Evolutionary conservation across 306 rosid species (phyloP).

Genomic region (Begonia loranthoides): DNA sequence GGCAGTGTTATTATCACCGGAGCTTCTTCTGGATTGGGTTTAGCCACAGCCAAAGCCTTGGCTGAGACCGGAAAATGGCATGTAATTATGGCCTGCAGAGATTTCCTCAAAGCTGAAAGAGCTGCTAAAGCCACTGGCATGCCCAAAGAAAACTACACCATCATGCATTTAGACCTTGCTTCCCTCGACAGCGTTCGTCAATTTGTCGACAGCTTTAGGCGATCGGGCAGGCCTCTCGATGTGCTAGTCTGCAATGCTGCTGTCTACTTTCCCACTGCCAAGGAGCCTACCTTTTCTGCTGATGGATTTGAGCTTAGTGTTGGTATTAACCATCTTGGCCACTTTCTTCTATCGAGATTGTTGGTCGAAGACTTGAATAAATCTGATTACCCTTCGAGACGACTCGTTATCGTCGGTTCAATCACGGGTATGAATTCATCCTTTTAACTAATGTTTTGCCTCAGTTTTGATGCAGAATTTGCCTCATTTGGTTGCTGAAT

Average conservation of each 20-base stretch:
- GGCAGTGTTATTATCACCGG: slow-evolving; percentile 86
- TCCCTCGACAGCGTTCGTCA: slow-evolving; percentile 91
- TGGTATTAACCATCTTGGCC: slow-evolving; percentile 94
- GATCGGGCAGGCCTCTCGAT: slow-evolving; percentile 57
- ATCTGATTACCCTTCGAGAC: slow-evolving; percentile 80
- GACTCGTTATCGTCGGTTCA: slow-evolving; percentile 89
- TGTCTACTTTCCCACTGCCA: slow-evolving; percentile 85
- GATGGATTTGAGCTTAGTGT: slow-evolving; percentile 96
- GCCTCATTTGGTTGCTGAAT: no score
- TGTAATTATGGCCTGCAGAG: slow-evolving; percentile 97
- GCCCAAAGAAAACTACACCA: slow-evolving; percentile 58
- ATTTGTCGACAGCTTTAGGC: slow-evolving; percentile 63
- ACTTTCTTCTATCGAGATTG: slow-evolving; percentile 81
- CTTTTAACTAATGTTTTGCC: no score
- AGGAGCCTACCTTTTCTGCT: slow-evolving; percentile 82
- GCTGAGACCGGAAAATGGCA: slow-evolving; percentile 99
- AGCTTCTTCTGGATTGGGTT: slow-evolving; percentile 93
- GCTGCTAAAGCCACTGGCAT: slow-evolving; percentile 93
- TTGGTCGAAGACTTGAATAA: slow-evolving; percentile 65
- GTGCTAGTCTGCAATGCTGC: slow-evolving; percentile 94
- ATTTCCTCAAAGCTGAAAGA: slow-evolving; percentile 89
- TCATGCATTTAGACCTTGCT: slow-evolving; percentile 94
- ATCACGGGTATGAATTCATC: slow-evolving; percentile 50
- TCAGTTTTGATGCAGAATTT: no score
- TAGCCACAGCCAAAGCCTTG: slow-evolving; percentile 89